A percentile compares a stretch with the other conserved stretches of the same genome.
phyloP scores from a whole-genome alignment of 768 basidiomycete species.

The Mycena olivaceomarginata region DNA sequence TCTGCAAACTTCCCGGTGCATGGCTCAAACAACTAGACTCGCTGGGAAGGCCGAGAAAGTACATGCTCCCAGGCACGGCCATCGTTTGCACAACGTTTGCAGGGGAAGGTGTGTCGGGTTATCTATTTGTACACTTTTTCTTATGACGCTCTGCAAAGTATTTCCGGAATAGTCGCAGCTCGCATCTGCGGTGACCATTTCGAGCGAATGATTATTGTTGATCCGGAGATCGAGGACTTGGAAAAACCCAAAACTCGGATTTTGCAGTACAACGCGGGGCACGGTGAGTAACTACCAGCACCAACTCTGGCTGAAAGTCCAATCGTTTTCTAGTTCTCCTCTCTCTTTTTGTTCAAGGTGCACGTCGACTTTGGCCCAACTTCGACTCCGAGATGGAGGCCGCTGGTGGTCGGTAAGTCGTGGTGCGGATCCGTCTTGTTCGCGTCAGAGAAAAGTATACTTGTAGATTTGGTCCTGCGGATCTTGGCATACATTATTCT shows the following conservation, averaged over 20 bases:
- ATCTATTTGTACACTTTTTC: too few relatives aligned
- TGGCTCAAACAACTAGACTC: too few relatives aligned
- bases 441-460: neutral
- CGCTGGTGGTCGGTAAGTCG: constrained; percentile 57
- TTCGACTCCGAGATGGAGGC: constrained; percentile 2
- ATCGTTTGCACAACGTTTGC: too few relatives aligned
- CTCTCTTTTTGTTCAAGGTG: constrained; percentile 11
- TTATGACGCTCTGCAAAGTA: too few relatives aligned
- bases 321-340: constrained; percentile 1
- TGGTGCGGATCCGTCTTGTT: neutral
- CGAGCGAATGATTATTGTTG: neutral
- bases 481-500: neutral
- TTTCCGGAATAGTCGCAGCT: neutral
- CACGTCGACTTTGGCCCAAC: constrained; percentile 7
- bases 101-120: too few relatives aligned
- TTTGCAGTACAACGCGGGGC: neutral
- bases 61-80: too few relatives aligned
- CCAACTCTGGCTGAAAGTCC: neutral
- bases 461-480: neutral
- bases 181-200: neutral
- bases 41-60: too few relatives aligned
- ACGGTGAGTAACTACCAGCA: neutral
- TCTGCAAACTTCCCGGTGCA: too few relatives aligned
- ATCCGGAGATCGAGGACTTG: neutral
- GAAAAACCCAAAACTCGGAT: constrained; percentile 1